Conservation (phyloP, 768 basidiomycete genomes). For the Leccinum arenicola region DNA sequence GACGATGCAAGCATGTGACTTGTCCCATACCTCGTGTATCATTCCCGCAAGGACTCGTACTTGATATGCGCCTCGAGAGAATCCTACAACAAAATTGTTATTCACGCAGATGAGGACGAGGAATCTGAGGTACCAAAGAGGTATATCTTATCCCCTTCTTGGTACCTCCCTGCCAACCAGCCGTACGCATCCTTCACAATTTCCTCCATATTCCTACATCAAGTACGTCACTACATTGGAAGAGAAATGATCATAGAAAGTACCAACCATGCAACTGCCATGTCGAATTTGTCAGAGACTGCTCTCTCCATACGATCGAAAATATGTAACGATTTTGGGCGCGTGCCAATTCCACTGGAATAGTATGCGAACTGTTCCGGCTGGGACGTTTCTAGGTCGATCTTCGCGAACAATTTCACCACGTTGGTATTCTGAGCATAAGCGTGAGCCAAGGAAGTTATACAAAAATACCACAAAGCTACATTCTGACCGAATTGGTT, state of each 20-base stretch:
- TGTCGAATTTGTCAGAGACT: not conserved
- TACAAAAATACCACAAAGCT: not conserved
- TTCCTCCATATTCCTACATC: slow-evolving; percentile 26
- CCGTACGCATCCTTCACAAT: slow-evolving; percentile 33
- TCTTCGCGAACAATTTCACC: not conserved
- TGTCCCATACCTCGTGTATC: slow-evolving; percentile 32
- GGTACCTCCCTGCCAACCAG: slow-evolving; percentile 32
- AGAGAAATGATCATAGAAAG: not conserved
- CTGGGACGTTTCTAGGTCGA: not conserved
- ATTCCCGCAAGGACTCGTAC: slow-evolving; percentile 41
- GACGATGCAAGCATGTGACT: not conserved
- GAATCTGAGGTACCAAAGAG: slow-evolving; percentile 28
- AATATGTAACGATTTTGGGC: not conserved
- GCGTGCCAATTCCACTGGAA: not conserved
- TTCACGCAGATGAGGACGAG: not conserved
- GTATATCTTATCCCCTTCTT: slow-evolving; percentile 33
- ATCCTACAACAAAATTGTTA: slow-evolving; percentile 21
- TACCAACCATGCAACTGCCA: not conserved
- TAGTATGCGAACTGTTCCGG: not conserved
- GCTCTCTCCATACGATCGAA: not conserved
- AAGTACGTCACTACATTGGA: not conserved
- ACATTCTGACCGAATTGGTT: not conserved
- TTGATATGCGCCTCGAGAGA: slow-evolving; percentile 44
- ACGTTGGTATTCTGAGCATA: not conserved
- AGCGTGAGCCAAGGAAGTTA: not conserved